phyloP scores from a whole-genome alignment of 2,329 filamentous ascomycete species.

The Nemania sp. region DNA sequence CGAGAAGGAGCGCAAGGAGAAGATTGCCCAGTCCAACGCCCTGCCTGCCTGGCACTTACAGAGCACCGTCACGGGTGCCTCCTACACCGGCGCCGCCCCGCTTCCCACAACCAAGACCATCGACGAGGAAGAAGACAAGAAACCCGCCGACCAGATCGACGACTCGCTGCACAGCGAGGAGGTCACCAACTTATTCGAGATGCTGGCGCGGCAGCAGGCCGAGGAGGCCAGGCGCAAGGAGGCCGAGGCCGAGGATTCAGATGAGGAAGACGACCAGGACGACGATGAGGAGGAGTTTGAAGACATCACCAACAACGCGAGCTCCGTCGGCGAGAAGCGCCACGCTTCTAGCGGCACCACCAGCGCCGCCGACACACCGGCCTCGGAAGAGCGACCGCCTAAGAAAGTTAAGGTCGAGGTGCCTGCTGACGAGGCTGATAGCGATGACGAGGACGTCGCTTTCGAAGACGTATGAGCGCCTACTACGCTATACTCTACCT shows the following conservation, averaged over 20 bases:
- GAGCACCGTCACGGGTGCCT: conserved; percentile 74
- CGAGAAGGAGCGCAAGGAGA: conserved; percentile 73
- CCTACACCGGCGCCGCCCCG: conserved; percentile 58
- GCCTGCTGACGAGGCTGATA: conserved; percentile 51
- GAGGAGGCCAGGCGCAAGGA: conserved; percentile 63
- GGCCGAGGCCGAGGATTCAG: conserved; percentile 59
- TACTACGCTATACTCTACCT: too few species aligned
- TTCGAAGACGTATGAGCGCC: conserved; percentile 60
- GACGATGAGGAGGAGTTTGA: conserved; percentile 53
- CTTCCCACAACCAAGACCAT: conserved; percentile 53
- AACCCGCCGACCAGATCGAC: conserved; percentile 54
- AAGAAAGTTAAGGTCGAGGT: conserved; percentile 67
- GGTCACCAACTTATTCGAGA: conserved; percentile 76
- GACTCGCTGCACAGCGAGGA: conserved; percentile 66
- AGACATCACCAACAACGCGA: conserved; percentile 49
- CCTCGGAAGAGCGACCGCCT: conserved; percentile 56
- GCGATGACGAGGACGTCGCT: conserved; percentile 56
- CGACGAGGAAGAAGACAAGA: conserved; percentile 62
- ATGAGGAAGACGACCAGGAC: conserved; percentile 48
- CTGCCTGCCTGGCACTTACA: conserved; percentile 78
- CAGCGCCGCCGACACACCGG: conserved; percentile 50
- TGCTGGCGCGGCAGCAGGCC: conserved; percentile 69
- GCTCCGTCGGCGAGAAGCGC: conserved; percentile 49
- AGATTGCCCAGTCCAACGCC: conserved; percentile 75
- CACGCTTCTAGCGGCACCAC: conserved; percentile 48